phyloP scores from a whole-genome alignment of 2,329 filamentous ascomycete genomes.

The Alternaria burnsii region DNA sequence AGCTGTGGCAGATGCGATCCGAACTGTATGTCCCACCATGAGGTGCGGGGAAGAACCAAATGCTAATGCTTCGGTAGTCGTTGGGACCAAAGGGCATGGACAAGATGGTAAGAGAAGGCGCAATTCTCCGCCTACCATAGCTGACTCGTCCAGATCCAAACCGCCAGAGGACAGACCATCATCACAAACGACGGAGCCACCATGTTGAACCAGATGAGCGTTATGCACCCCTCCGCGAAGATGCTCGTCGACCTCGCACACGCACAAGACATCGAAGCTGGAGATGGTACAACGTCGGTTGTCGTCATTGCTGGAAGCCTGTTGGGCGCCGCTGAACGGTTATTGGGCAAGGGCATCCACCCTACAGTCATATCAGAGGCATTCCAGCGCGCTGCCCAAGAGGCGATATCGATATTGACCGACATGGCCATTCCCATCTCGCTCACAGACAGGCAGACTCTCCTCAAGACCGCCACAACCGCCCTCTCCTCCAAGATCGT shows the following conservation, averaged over 20 bases:
- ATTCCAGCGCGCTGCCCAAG: constrained; percentile 92
- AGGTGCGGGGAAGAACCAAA: constrained; percentile 30
- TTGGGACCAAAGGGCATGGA: constrained; percentile 97
- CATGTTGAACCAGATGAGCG: constrained; percentile 98
- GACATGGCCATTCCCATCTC: constrained; percentile 95
- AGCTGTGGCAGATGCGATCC: constrained; percentile 97
- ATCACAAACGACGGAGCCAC: constrained; percentile 99
- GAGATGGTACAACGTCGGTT: constrained; percentile 97
- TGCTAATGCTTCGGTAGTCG: constrained; percentile 62
- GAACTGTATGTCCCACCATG: constrained; percentile 67
- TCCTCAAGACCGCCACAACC: constrained; percentile 95
- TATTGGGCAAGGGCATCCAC: constrained; percentile 90
- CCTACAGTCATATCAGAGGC: constrained; percentile 97
- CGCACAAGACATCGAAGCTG: constrained; percentile 97
- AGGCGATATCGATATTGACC: constrained; percentile 88
- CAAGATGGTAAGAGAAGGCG: constrained; percentile 75
- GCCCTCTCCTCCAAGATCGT: constrained; percentile 99
- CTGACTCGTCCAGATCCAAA: constrained; percentile 72
- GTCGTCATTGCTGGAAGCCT: constrained; percentile 97
- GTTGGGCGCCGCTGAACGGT: constrained; percentile 88
- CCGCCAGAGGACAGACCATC: constrained; percentile 93
- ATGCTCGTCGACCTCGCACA: constrained; percentile 98
- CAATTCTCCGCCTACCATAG: background rate
- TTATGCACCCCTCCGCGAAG: constrained; percentile 99
- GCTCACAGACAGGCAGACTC: constrained; percentile 84